phyloP scores from a whole-genome alignment of 2,329 filamentous ascomycete genomes.

The Leptosphaerulina australis region DNA sequence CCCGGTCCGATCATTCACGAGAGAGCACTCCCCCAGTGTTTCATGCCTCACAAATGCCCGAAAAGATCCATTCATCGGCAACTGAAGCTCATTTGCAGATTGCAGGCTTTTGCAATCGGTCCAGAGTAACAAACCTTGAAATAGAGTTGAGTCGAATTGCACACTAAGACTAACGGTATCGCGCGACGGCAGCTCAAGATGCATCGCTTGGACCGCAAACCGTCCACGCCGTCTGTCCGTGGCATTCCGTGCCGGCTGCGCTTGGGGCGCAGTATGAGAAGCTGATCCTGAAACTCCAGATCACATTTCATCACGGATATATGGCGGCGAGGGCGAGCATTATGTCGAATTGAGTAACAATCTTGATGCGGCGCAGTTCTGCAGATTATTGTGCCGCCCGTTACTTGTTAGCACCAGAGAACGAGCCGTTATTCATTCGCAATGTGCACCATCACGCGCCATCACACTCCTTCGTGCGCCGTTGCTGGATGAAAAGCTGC shows the following conservation, averaged over 20 bases:
- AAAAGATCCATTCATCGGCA: not conserved
- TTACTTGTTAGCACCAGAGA: slow-evolving; percentile 6
- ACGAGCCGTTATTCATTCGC: slow-evolving; percentile 4
- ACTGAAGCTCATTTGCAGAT: slow-evolving; percentile 1
- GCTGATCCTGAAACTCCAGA: slow-evolving; percentile 37
- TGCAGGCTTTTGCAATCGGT: slow-evolving; percentile 8
- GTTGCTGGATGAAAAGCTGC: slow-evolving; percentile 19
- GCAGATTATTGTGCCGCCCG: slow-evolving; percentile 20
- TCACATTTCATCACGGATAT: slow-evolving; percentile 21
- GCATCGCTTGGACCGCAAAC: slow-evolving; percentile 28
- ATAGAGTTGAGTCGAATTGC: slow-evolving; percentile 19
- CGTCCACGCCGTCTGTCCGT: slow-evolving; percentile 29
- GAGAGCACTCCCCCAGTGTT: not conserved
- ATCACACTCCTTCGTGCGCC: slow-evolving; percentile 26
- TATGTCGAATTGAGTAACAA: slow-evolving; percentile 23
- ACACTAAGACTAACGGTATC: slow-evolving; percentile 33
- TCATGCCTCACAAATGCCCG: slow-evolving; percentile 5
- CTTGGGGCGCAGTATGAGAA: slow-evolving; percentile 26
- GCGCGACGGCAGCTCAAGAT: slow-evolving; percentile 28
- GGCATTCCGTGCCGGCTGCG: slow-evolving; percentile 21
- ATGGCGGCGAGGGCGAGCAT: slow-evolving; percentile 19
- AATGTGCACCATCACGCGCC: slow-evolving; percentile 27
- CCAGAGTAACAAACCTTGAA: slow-evolving; percentile 13
- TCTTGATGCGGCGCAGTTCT: slow-evolving; percentile 20
- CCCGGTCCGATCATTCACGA: slow-evolving; percentile 4